Evolutionary conservation across 768 basidiomycete species (phyloP).

Genomic region (Filobasidium floriforme): DNA sequence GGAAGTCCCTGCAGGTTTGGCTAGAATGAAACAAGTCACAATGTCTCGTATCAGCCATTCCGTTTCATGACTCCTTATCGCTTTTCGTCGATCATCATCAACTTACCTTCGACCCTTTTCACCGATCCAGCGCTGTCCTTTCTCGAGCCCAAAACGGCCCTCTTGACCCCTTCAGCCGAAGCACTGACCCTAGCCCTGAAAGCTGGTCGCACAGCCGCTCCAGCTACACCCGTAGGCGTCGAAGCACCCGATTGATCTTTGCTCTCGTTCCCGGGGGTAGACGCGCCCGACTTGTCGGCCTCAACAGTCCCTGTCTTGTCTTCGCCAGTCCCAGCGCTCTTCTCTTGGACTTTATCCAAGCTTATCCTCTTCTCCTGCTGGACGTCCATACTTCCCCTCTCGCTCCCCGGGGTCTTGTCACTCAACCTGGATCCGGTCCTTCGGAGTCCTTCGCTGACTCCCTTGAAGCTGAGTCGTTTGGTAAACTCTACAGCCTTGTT

Average conservation of each 20-base stretch:
- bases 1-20: background rate
- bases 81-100: background rate
- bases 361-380: background rate
- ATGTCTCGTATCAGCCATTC: background rate
- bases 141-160: background rate
- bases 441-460: background rate
- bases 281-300: background rate
- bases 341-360: background rate
- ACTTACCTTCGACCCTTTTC: constrained; percentile 3
- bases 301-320: background rate
- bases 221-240: background rate
- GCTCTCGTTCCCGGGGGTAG: background rate
- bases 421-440: background rate
- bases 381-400: constrained; percentile 1
- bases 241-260: background rate
- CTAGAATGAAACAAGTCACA: too few relatives aligned
- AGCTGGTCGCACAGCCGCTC: background rate
- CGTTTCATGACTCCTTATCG: background rate
- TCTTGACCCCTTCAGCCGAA: constrained; percentile 6
- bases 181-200: constrained; percentile 9
- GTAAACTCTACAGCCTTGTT: constrained; percentile 1
- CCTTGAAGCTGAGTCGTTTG: constrained; percentile 6
- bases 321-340: background rate
- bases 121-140: constrained; percentile 1
- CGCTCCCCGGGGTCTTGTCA: background rate